Evolutionary conservation across 2,329 filamentous ascomycete species (phyloP).

Genomic region (Aspergillus latus): DNA sequence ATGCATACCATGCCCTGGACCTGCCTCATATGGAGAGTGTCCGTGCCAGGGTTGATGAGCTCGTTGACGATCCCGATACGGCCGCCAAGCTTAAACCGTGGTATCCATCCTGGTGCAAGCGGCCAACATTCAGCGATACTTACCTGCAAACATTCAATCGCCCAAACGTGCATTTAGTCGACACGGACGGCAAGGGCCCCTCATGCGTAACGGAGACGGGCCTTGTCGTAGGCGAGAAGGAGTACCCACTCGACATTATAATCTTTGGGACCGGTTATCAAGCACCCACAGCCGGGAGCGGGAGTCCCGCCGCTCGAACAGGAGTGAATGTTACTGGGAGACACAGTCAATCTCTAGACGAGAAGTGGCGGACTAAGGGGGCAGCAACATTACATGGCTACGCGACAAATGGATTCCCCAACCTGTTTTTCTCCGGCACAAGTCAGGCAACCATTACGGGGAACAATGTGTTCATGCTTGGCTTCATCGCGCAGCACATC

Average conservation of each 20-base stretch:
- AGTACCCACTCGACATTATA: background rate
- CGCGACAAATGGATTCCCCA: background rate
- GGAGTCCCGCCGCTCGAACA: background rate
- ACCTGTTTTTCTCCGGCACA: slow-evolving; percentile 1
- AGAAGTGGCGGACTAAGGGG: background rate
- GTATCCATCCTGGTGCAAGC: background rate
- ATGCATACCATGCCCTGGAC: background rate
- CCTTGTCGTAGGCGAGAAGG: background rate
- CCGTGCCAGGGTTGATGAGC: background rate
- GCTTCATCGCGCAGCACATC: background rate
- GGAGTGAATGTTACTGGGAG: background rate
- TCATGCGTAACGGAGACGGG: background rate
- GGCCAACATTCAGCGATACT: background rate
- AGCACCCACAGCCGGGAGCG: background rate
- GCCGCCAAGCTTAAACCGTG: background rate
- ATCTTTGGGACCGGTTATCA: background rate
- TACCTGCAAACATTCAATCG: background rate
- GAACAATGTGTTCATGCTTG: slow-evolving; percentile 1
- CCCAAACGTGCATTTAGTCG: background rate
- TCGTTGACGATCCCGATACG: background rate
- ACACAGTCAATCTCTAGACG: background rate
- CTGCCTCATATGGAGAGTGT: background rate
- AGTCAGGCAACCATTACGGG: slow-evolving; percentile 1
- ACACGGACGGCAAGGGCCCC: background rate
- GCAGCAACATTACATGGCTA: background rate